Base-by-base conservation (phyloP, 2,329 filamentous ascomycete genomes). In the Zasmidium cellare region DNA sequence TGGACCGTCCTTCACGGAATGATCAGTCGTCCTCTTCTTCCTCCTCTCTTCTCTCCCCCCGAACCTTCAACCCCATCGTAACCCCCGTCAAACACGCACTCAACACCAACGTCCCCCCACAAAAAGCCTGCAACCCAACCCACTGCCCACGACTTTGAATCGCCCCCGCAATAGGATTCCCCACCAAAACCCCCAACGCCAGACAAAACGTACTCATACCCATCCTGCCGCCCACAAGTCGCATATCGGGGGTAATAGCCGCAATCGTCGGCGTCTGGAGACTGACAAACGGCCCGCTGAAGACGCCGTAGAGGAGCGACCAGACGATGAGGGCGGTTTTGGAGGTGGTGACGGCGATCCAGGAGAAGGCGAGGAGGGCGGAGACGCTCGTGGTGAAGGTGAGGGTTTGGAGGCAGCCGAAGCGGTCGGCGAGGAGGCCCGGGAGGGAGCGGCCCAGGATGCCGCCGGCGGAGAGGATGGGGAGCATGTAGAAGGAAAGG, bases 401-500 rank as follows among this genome's bases (percentile, higher is more conserved):
- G 3, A 79, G 72, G 55, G 78, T 74, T 63, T 80, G 80, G 51
- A 79, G 70, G 0, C 76, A 72, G 0, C 78, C 78, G 2, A 76
- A 59, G 18, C 73, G 71, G 60, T 80, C 78, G 12, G 76, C 74
- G n/a, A 78, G 56, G 48, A 73, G 65, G 41, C 78, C 79, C 0
- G 78, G 77, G 1, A 80, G 64, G 58, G 77, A 75, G 3, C 78
- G 76, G 1, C 78, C 78, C 69, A 80, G 76, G 9, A 72, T 38
- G 46, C 53, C 53, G 11, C 85, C 81, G 0, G 79, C 83, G 66
- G 91, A 90, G 63, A 90, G 77, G 58, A 91, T 85, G 1, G 87
- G 80, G 1, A 90, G 74, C 9, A 89, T 76, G 65, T 89, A 90
- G 61, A 85, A 87, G 0, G 84, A 84, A 1, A 89, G 70, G 0